Base-by-base conservation (phyloP, 164 flowering plant genomes). In the Akebia trifoliata region DNA sequence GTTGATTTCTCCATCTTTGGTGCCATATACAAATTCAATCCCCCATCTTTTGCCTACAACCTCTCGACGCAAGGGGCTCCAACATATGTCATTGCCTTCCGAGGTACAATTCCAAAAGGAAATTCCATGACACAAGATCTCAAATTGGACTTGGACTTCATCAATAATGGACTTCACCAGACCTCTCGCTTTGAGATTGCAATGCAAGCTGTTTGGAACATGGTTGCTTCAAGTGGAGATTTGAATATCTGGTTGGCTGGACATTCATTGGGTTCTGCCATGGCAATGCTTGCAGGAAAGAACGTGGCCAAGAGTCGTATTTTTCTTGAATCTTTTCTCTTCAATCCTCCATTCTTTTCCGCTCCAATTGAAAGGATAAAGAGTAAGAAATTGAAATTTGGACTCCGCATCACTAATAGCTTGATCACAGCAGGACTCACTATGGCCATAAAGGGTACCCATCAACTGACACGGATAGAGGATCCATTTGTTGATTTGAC, bases 211-310 rank as follows among this genome's bases (percentile, higher is more conserved):
- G 88, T 90, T 6, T 67, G 80, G 9, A 71, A 72, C 52, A 38
- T 78, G 50, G 85, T 78, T 25, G 82, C 90, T 18, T 40, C 76
- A 1, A 72, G 58, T 43, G 82, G 81, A 57, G 75, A 61, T 50
- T 54, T 61, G 4, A 79, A 66, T 40, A 56, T 87, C 10, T 94
- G 96, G 96, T 63, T 94, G 35, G 71, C 93, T 28, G 99, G 99
- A 25, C 99, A 94, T 60, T 94, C 99, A 18, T 69, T 94, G 7
- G 99, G 99, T 39, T 64, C 97, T 21, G 87, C 96, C 48, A 74
- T 90, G 72, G 95, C 87, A 50, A 54, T 84, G 84, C 84, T 86
- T 30, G 87, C 88, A 18, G 99, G 95, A 15, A 90, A 79, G 72
- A 76, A 68, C 20, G 84, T 90, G 95, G 99, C 85, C 6, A 79